phyloP scores from a whole-genome alignment of 2,329 filamentous ascomycete genomes.

The Cryphonectria japonica region DNA sequence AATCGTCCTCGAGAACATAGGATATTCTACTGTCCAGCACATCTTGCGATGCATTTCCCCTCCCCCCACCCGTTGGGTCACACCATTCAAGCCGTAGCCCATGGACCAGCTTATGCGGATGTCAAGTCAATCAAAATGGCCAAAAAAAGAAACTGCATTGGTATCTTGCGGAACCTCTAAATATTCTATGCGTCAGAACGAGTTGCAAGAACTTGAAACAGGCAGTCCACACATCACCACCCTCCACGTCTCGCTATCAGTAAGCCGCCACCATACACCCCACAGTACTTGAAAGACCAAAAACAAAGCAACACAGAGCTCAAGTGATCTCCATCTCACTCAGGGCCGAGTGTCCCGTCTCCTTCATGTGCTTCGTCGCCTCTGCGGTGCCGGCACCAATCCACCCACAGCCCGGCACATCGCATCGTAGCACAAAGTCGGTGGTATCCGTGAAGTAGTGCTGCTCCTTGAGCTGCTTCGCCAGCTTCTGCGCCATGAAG shows the following conservation, averaged over 20 bases:
- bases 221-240: background rate
- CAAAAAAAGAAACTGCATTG: background rate
- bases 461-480: constrained; percentile 65
- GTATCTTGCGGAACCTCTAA: background rate
- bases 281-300: too few species aligned
- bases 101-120: background rate
- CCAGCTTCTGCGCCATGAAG: constrained; percentile 66
- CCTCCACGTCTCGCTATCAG: background rate
- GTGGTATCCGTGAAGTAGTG: constrained; percentile 91
- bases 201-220: background rate
- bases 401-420: constrained; percentile 64
- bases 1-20: background rate
- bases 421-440: constrained; percentile 78
- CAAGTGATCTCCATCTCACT: constrained; percentile 39
- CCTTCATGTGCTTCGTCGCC: constrained; percentile 64
- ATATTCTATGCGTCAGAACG: background rate
- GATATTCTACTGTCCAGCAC: background rate
- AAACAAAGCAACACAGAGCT: background rate
- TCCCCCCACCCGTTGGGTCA: too few species aligned
- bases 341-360: constrained; percentile 61
- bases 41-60: background rate
- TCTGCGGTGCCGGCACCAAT: constrained; percentile 68
- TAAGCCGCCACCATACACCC: background rate
- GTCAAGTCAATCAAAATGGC: background rate
- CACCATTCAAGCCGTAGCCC: background rate